These are phyloP conservation scores for Pleurotus platypus DNA, from an alignment of 768 basidiomycete species.

Conservation along the genomic window DNA sequence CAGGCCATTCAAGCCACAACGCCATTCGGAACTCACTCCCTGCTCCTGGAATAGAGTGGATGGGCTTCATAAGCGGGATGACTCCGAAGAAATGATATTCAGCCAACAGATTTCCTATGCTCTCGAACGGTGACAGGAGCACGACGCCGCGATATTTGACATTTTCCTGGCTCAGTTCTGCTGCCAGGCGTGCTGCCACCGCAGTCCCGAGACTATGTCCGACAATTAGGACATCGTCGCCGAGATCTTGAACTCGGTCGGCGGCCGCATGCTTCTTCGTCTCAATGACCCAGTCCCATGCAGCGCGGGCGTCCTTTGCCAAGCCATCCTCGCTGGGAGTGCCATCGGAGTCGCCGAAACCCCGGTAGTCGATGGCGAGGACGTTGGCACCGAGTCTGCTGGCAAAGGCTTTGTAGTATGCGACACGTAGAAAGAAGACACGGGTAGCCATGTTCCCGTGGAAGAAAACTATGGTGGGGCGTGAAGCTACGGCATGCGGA, in stretches of 20 bases:
- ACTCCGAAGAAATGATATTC: slow-evolving; percentile 66
- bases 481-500: slow-evolving; percentile 44
- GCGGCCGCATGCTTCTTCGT: slow-evolving; percentile 47
- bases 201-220: slow-evolving; percentile 92
- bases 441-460: slow-evolving; percentile 90
- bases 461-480: slow-evolving; percentile 85
- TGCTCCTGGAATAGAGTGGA: slow-evolving; percentile 61
- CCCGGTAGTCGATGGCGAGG: slow-evolving; percentile 86
- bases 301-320: slow-evolving; percentile 66
- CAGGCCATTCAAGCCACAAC: too few species aligned
- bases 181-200: slow-evolving; percentile 53
- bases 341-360: slow-evolving; percentile 85
- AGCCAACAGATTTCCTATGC: slow-evolving; percentile 58
- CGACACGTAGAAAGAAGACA: slow-evolving; percentile 63
- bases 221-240: slow-evolving; percentile 61
- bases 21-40: slow-evolving; percentile 44
- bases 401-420: slow-evolving; percentile 62
- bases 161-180: slow-evolving; percentile 41
- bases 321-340: slow-evolving; percentile 75
- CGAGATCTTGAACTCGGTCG: neutral
- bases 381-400: slow-evolving; percentile 71
- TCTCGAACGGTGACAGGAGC: slow-evolving; percentile 58
- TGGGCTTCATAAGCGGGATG: slow-evolving; percentile 71
- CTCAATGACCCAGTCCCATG: slow-evolving; percentile 72
- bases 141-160: slow-evolving; percentile 43